Percentiles rank a stretch among this genome's conserved stretches.
These are phyloP conservation scores for Sugiyamaella grinbergsii DNA, from an alignment of 1,139 yeast genomes.

Conservation along the genomic window DNA sequence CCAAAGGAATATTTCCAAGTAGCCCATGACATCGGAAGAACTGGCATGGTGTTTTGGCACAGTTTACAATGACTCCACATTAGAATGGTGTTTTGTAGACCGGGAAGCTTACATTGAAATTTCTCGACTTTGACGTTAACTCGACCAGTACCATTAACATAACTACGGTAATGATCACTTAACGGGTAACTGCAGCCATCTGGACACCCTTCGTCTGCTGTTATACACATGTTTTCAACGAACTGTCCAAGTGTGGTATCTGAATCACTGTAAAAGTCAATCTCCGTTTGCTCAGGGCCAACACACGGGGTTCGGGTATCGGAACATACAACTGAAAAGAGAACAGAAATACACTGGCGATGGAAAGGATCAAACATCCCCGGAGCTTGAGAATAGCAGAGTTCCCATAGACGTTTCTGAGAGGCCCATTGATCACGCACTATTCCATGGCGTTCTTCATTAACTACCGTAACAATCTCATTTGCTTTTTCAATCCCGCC, in stretches of 20 bases:
- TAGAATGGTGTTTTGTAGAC: slow-evolving; percentile 66
- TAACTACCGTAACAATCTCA: slow-evolving; percentile 29
- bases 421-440: slow-evolving; percentile 38
- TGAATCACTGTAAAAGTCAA: slow-evolving; percentile 87
- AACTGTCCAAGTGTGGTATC: slow-evolving; percentile 90
- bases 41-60: slow-evolving; percentile 77
- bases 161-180: slow-evolving; percentile 78
- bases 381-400: slow-evolving; percentile 52
- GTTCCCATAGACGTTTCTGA: slow-evolving; percentile 62
- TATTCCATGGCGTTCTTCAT: slow-evolving; percentile 30
- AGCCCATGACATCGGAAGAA: slow-evolving; percentile 81
- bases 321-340: slow-evolving; percentile 80
- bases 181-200: slow-evolving; percentile 79
- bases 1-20: slow-evolving; percentile 94
- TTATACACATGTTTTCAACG: slow-evolving; percentile 76
- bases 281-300: slow-evolving; percentile 81
- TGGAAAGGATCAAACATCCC: slow-evolving; percentile 62
- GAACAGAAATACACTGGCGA: slow-evolving; percentile 76
- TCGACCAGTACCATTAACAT: slow-evolving; percentile 86
- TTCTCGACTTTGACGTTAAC: slow-evolving; percentile 75
- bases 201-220: slow-evolving; percentile 65
- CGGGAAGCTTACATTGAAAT: slow-evolving; percentile 57
- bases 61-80: slow-evolving; percentile 92
- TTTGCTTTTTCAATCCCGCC: slow-evolving; percentile 31
- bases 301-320: slow-evolving; percentile 89